Evolutionary conservation across 208 protist species (phyloP), one percentile per base, ranked within the genome.

Genomic region (Leishmania lainsoni): DNA sequence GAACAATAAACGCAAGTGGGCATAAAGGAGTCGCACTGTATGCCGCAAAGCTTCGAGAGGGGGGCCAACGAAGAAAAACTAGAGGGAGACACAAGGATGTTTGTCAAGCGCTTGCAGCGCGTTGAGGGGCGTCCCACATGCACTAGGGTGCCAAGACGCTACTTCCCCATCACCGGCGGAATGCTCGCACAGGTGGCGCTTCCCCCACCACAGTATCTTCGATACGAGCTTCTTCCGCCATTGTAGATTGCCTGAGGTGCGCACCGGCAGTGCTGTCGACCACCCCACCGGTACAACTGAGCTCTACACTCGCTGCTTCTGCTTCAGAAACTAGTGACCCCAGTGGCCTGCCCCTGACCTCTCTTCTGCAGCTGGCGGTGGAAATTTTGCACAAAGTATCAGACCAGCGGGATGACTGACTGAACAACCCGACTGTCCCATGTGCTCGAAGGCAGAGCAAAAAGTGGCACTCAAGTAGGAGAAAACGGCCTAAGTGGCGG

Each of bases 341-440:
- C 51, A n/a, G 20, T 42, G 12, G 10, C 4, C 29, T 29, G 51
- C 49, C 10, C 52, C 58, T 45, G 14, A 16, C 69, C 26, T 48
- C 75, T 51, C 32, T 16, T 39, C 32, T 75, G 81, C 76, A 80
- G 26, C 6, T 71, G 72, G 76, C 75, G 66, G n/a, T 81, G 76
- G n/a, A 68, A 63, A 26, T 69, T 77, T 54, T 81, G 75, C 29
- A 81, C 61, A 32, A 81, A 80, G 76, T 81, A 85, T 76, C 81
- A 85, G 6, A 51, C 52, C 26, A 85, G 51, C 8, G 81, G 58
- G 39, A 81, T 42, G 66, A 56, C 49, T 9, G 63, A 35, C 35
- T 78, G 69, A 1, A 80, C 81, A 4, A 56, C 39, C 71, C 72
- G 77, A 76, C 78, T 85, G 76, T 75, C 51, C 76, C 76, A 81